Evolutionary conservation across 768 basidiomycete genomes (phyloP).

Genomic region (Tremella fuciformis): DNA sequence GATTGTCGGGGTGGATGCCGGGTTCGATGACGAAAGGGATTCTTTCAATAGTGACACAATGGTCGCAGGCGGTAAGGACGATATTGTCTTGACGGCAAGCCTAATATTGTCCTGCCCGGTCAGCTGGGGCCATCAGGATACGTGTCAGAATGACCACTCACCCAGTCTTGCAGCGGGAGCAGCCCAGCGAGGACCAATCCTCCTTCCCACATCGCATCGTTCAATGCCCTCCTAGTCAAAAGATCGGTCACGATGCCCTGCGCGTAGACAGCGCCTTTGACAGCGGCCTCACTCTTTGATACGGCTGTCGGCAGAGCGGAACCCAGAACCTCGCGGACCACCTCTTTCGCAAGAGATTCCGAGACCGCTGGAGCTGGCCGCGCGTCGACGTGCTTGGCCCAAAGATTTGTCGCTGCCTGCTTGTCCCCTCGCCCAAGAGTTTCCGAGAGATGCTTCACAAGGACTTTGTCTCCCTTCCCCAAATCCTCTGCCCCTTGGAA

Average conservation of each 20-base stretch:
- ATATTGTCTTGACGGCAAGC: not conserved
- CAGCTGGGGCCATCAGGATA: conserved; percentile 4
- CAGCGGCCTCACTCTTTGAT: conserved; percentile 4
- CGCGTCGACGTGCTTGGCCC: not conserved
- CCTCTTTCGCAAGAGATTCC: conserved; percentile 17
- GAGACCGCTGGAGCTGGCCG: not conserved
- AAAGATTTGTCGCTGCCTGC: not conserved
- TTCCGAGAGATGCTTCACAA: not conserved
- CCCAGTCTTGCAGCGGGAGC: conserved; percentile 41
- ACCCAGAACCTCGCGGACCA: conserved; percentile 20
- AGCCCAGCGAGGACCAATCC: conserved; percentile 37
- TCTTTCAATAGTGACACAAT: conserved; percentile 2
- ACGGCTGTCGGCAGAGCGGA: conserved; percentile 9
- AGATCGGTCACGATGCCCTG: conserved; percentile 25
- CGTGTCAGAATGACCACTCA: conserved; percentile 16
- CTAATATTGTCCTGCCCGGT: conserved; percentile 7
- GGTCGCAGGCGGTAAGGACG: conserved; percentile 6
- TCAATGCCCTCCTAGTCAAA: conserved; percentile 23
- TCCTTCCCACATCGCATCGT: conserved; percentile 34
- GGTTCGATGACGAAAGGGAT: conserved; percentile 14
- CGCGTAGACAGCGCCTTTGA: conserved; percentile 17
- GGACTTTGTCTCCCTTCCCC: not conserved
- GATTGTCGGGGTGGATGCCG: not conserved
- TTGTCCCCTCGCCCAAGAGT: not conserved
- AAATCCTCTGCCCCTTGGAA: not conserved